A percentile compares a stretch with the other conserved stretches of the same genome.
Evolutionary conservation across 2,329 filamentous ascomycete species (phyloP).

Genomic region (Cladophialophora psammophila): DNA sequence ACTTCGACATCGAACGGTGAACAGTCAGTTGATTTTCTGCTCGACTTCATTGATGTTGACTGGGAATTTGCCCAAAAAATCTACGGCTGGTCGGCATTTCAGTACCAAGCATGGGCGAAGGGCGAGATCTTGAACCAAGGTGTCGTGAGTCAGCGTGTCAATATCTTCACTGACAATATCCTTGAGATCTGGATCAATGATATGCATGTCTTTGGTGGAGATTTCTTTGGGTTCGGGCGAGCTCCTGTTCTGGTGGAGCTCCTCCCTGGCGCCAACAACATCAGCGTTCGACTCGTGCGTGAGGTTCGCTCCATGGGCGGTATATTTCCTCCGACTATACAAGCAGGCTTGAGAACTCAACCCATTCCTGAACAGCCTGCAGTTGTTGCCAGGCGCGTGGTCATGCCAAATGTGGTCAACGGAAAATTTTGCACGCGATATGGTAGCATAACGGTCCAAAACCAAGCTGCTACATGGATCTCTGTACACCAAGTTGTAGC

Average conservation of each 20-base stretch:
- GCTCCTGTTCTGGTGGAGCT: slow-evolving; percentile 60
- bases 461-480: slow-evolving; percentile 30
- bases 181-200: slow-evolving; percentile 63
- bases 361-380: slow-evolving; percentile 42
- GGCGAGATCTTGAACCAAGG: slow-evolving; percentile 46
- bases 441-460: slow-evolving; percentile 41
- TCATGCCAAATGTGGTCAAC: slow-evolving; percentile 61
- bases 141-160: slow-evolving; percentile 43
- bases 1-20: slow-evolving; percentile 40
- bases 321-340: slow-evolving; percentile 55
- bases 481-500: slow-evolving; percentile 15
- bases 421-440: slow-evolving; percentile 56
- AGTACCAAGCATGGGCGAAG: slow-evolving; percentile 66
- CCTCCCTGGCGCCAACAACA: slow-evolving; percentile 56
- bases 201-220: slow-evolving; percentile 63
- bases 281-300: slow-evolving; percentile 62
- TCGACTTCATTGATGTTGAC: slow-evolving; percentile 60
- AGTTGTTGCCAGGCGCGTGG: slow-evolving; percentile 46
- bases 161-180: slow-evolving; percentile 57
- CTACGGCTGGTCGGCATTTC: slow-evolving; percentile 66
- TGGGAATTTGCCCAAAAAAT: slow-evolving; percentile 61
- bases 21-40: slow-evolving; percentile 50
- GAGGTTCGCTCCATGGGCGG: slow-evolving; percentile 66
- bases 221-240: slow-evolving; percentile 61
- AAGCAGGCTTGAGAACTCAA: slow-evolving; percentile 50